Percentiles rank a stretch among this genome's conserved stretches.
phyloP scores from a whole-genome alignment of 805 yeast species.

The Cyberlindnera bimundalis region DNA sequence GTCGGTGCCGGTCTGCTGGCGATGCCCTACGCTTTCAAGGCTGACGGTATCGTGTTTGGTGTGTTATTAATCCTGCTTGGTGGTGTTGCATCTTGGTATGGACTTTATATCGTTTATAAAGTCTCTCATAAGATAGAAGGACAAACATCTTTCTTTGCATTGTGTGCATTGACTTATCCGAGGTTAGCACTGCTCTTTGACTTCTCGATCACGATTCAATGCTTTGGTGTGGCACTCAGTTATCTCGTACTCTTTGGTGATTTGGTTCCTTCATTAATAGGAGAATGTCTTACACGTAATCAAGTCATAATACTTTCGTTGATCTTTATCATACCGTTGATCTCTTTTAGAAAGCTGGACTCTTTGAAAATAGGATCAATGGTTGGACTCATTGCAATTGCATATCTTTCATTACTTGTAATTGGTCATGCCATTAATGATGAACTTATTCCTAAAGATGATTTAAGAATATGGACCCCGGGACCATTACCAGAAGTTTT shows the following conservation, averaged over 20 bases:
- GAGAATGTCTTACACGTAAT: conserved; percentile 34
- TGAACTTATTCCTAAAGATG: conserved; percentile 44
- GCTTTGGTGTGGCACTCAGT: conserved; percentile 73
- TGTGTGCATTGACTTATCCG: conserved; percentile 72
- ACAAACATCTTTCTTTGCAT: conserved; percentile 63
- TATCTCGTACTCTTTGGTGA: conserved; percentile 77
- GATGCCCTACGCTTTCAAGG: conserved; percentile 66
- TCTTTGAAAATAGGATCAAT: conserved; percentile 67
- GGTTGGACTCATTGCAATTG: conserved; percentile 65
- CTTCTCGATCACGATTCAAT: conserved; percentile 68
- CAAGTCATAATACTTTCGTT: conserved; percentile 47
- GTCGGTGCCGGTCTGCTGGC: conserved; percentile 80
- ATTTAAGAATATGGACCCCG: conserved; percentile 38
- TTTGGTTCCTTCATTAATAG: conserved; percentile 61
- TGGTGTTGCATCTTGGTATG: conserved; percentile 64
- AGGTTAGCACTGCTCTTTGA: conserved; percentile 68
- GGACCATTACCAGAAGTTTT: conserved; percentile 44
- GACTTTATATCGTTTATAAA: conserved; percentile 59
- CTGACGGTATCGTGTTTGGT: conserved; percentile 66
- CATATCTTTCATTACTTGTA: conserved; percentile 55
- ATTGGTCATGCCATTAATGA: conserved; percentile 45
- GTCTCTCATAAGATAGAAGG: conserved; percentile 54
- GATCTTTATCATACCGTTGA: conserved; percentile 57
- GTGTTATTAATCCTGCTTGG: conserved; percentile 52
- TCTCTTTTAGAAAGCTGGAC: conserved; percentile 59